phyloP scores from a whole-genome alignment of 768 basidiomycete species.

The Aureoboletus auriporus region DNA sequence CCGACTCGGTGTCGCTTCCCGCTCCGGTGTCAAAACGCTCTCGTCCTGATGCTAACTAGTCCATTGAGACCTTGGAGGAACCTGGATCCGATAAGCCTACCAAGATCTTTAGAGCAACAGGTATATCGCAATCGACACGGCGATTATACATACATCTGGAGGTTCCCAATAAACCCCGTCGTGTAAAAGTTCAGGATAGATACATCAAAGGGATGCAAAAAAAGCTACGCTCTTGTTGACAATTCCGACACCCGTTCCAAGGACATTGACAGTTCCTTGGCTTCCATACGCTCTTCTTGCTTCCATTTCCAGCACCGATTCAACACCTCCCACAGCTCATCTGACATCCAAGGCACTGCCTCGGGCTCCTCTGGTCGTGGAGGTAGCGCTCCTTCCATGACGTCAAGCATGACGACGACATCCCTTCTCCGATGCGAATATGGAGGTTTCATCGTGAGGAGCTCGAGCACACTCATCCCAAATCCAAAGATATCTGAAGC shows the following conservation, averaged over 20 bases:
- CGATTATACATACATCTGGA: too few species aligned
- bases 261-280: slow-evolving; percentile 31
- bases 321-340: slow-evolving; percentile 47
- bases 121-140: too few species aligned
- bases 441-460: slow-evolving; percentile 48
- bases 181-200: too few species aligned
- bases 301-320: slow-evolving; percentile 43
- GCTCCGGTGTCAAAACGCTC: too few species aligned
- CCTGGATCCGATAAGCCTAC: too few species aligned
- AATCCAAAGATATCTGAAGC: slow-evolving; percentile 55
- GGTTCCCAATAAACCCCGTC: too few species aligned
- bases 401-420: slow-evolving; percentile 45
- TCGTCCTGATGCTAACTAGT: too few species aligned
- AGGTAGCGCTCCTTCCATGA: slow-evolving; percentile 39
- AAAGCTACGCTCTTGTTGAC: neutral
- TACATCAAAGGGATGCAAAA: too few species aligned
- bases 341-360: slow-evolving; percentile 38
- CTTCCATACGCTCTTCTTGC: slow-evolving; percentile 36
- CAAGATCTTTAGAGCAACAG: too few species aligned
- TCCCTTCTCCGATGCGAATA: slow-evolving; percentile 49
- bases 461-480: slow-evolving; percentile 58
- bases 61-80: too few species aligned
- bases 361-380: slow-evolving; percentile 36
- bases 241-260: slow-evolving; percentile 11
- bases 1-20: too few species aligned